Conservation (phyloP, 225 moss, liverwort and hornwort genomes). For the Polytrichum commune region DNA sequence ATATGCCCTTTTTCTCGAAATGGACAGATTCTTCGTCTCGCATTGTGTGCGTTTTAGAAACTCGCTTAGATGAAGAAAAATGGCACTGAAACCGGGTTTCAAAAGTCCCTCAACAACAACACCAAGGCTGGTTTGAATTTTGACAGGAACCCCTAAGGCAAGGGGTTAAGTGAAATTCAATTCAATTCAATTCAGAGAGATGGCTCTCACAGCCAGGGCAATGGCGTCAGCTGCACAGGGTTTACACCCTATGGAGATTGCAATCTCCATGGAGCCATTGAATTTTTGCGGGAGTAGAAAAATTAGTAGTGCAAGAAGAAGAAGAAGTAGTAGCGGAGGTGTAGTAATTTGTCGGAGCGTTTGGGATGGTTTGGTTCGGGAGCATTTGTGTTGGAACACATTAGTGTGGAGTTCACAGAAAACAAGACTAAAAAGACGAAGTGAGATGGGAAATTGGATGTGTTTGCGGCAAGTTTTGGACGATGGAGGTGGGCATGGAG, state of each 20-base stretch:
- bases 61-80: too few species aligned
- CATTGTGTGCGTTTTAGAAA: too few species aligned
- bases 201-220: constrained; percentile 15
- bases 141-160: too few species aligned
- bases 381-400: constrained; percentile 15
- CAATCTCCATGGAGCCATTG: constrained; percentile 9
- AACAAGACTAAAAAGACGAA: constrained; percentile 18
- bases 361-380: constrained; percentile 1
- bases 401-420: constrained; percentile 21
- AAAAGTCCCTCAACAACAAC: too few species aligned
- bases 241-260: constrained; percentile 4
- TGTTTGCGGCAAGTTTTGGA: constrained; percentile 27
- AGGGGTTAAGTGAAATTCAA: too few species aligned
- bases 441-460: constrained; percentile 19
- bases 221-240: constrained; percentile 28
- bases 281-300: constrained; percentile 14
- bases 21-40: too few species aligned
- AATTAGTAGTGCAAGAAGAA: background rate
- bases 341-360: constrained; percentile 7
- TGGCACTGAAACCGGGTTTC: too few species aligned
- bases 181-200: background rate
- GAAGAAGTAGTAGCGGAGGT: constrained; percentile 4
- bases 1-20: too few species aligned
- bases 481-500: constrained; percentile 29
- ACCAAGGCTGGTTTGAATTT: too few species aligned